Evolutionary conservation across 306 rosid species (phyloP).

Genomic region (Dalbergia cochinchinensis): DNA sequence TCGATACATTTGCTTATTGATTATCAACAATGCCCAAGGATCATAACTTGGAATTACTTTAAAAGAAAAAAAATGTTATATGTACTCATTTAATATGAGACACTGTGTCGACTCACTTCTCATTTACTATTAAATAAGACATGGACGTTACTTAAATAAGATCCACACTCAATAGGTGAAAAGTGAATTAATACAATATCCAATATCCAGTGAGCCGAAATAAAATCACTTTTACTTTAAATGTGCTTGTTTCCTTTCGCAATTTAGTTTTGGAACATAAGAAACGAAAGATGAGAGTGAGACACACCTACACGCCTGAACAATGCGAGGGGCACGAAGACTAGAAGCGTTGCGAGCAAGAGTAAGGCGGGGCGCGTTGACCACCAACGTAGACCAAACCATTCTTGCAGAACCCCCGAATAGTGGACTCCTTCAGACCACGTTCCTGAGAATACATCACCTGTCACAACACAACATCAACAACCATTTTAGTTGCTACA

Average conservation of each 20-base stretch:
- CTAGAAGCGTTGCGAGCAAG: slow-evolving; percentile 58
- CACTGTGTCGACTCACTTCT: no score
- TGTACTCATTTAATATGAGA: no score
- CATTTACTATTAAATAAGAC: no score
- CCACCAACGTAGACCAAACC: slow-evolving; percentile 80
- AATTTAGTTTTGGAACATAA: neutral
- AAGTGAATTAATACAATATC: no score
- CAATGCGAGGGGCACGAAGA: slow-evolving; percentile 64
- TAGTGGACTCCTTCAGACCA: slow-evolving; percentile 61
- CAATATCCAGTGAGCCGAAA: no score
- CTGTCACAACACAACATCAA: slow-evolving; percentile 29
- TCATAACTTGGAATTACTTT: neutral
- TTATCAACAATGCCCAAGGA: neutral
- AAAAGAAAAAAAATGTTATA: no score
- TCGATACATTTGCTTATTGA: no score
- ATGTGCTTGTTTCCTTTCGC: no score
- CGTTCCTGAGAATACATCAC: slow-evolving; percentile 76
- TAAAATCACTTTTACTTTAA: no score
- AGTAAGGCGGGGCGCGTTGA: slow-evolving; percentile 60
- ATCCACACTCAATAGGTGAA: no score
- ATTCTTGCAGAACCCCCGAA: slow-evolving; percentile 70
- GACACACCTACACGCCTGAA: slow-evolving; percentile 70
- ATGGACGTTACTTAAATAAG: no score
- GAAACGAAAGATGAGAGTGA: neutral
- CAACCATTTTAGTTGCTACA: neutral